Conservation (phyloP, 306 rosid species). For the Calophaca sinica region DNA sequence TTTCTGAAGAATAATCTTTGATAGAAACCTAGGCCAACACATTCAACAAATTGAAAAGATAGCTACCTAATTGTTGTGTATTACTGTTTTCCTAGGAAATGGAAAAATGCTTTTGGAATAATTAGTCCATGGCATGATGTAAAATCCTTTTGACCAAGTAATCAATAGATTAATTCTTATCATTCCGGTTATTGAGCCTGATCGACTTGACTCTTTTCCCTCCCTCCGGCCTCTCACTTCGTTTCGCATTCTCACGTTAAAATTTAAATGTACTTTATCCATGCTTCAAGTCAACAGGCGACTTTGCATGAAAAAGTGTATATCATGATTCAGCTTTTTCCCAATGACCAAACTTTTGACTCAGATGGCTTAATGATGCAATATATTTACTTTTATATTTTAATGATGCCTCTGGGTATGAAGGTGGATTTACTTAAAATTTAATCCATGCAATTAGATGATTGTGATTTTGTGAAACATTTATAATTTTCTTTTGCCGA, state of each 20-base stretch:
- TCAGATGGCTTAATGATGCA: slow-evolving; percentile 4
- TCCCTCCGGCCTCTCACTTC: no score
- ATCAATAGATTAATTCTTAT: neutral
- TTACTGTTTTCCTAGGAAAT: slow-evolving; percentile 32
- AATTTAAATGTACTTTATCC: slow-evolving; percentile 16
- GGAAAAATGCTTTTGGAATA: slow-evolving; percentile 8
- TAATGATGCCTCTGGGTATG: neutral
- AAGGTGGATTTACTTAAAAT: slow-evolving; percentile 30
- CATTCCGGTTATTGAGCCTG: neutral
- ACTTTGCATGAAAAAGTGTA: neutral
- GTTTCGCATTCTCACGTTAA: neutral
- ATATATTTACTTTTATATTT: slow-evolving; percentile 29
- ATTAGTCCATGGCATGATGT: neutral
- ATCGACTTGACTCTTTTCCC: no score
- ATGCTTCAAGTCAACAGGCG: slow-evolving; percentile 13
- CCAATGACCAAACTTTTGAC: slow-evolving; percentile 16
- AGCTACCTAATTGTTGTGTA: neutral
- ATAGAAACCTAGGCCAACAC: no score
- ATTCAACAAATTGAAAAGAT: neutral
- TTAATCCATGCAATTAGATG: slow-evolving; percentile 16
- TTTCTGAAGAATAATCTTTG: slow-evolving; percentile 30
- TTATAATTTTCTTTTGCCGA: slow-evolving; percentile 19
- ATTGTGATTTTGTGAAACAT: slow-evolving; percentile 21
- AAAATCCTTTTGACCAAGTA: slow-evolving; percentile 1
- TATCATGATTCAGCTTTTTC: slow-evolving; percentile 19